phyloP scores from a whole-genome alignment of 495 filamentous ascomycete genomes.

The Penicillium parvum region DNA sequence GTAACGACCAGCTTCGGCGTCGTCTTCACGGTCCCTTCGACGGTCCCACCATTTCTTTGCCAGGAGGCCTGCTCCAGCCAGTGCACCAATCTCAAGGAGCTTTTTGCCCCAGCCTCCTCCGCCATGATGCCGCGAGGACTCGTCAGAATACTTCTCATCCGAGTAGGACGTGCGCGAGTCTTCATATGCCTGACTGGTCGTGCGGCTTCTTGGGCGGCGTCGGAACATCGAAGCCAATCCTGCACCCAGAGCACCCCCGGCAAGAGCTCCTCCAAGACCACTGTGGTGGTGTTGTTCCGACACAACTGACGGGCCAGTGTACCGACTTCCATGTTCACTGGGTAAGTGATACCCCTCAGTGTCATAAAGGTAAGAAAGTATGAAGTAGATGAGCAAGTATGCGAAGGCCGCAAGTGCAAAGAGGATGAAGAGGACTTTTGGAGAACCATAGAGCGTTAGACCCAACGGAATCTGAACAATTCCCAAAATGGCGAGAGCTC shows the following conservation, averaged over 20 bases:
- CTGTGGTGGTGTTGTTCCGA: slow-evolving; percentile 28
- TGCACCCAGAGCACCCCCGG: slow-evolving; percentile 54
- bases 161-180: slow-evolving; percentile 50
- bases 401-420: slow-evolving; percentile 69
- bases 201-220: slow-evolving; percentile 34
- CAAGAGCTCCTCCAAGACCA: slow-evolving; percentile 37
- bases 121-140: slow-evolving; percentile 26
- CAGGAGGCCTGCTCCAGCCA: slow-evolving; percentile 60
- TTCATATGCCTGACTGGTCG: slow-evolving; percentile 32
- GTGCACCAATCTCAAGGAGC: slow-evolving; percentile 61
- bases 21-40: slow-evolving; percentile 50
- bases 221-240: slow-evolving; percentile 57
- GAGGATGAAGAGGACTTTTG: slow-evolving; percentile 76
- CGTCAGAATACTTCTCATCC: slow-evolving; percentile 59
- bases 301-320: slow-evolving; percentile 35
- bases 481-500: slow-evolving; percentile 69
- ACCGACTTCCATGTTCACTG: slow-evolving; percentile 54
- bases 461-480: slow-evolving; percentile 86
- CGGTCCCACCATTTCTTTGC: slow-evolving; percentile 61
- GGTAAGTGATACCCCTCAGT: slow-evolving; percentile 41
- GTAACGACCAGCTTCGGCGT: slow-evolving; percentile 51
- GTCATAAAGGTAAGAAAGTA: slow-evolving; percentile 64
- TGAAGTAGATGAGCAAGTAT: slow-evolving; percentile 65
- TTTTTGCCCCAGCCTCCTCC: slow-evolving; percentile 55
- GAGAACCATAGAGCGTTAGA: slow-evolving; percentile 88